Percentiles rank a stretch among this genome's conserved stretches.
phyloP scores from a whole-genome alignment of 2,329 filamentous ascomycete genomes.

The Arthrobotrys musiformis region DNA sequence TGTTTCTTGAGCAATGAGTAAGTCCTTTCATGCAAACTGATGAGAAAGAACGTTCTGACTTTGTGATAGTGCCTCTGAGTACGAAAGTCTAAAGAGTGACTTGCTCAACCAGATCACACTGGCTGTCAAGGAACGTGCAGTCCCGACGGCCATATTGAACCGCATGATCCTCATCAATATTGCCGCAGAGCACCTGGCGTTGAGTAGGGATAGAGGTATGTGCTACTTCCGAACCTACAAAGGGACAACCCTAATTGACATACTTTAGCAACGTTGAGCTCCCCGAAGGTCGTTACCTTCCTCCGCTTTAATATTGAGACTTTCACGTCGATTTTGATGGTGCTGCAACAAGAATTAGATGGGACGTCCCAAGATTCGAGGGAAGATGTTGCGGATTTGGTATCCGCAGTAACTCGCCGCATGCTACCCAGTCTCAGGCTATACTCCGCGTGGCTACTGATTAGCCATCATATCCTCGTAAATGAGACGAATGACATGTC shows the following conservation, averaged over 20 bases:
- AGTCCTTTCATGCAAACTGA: conserved; percentile 14
- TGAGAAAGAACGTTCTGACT: neutral
- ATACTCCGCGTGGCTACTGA: conserved; percentile 75
- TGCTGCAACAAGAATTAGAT: conserved; percentile 76
- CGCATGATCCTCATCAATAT: conserved; percentile 89
- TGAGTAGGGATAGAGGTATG: conserved; percentile 70
- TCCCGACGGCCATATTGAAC: conserved; percentile 72
- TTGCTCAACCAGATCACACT: conserved; percentile 81
- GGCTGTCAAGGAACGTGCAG: conserved; percentile 74
- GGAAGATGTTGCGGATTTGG: conserved; percentile 64
- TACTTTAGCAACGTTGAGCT: conserved; percentile 59
- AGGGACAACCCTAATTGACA: conserved; percentile 63
- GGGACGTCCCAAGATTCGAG: conserved; percentile 67
- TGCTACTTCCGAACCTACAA: conserved; percentile 65
- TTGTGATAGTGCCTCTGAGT: conserved; percentile 70
- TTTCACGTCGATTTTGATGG: conserved; percentile 76
- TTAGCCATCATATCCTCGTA: conserved; percentile 68
- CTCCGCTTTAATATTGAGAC: conserved; percentile 82
- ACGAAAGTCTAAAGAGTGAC: conserved; percentile 84
- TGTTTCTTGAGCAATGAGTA: conserved; percentile 78
- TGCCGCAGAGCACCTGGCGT: conserved; percentile 79
- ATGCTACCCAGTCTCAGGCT: conserved; percentile 73
- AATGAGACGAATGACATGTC: conserved; percentile 68
- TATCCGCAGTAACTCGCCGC: conserved; percentile 71
- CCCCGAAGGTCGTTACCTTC: conserved; percentile 69